These are phyloP conservation scores for Tillandsia leiboldiana DNA, from an alignment of 176 grass and related monocot genomes.

Conservation along the genomic window DNA sequence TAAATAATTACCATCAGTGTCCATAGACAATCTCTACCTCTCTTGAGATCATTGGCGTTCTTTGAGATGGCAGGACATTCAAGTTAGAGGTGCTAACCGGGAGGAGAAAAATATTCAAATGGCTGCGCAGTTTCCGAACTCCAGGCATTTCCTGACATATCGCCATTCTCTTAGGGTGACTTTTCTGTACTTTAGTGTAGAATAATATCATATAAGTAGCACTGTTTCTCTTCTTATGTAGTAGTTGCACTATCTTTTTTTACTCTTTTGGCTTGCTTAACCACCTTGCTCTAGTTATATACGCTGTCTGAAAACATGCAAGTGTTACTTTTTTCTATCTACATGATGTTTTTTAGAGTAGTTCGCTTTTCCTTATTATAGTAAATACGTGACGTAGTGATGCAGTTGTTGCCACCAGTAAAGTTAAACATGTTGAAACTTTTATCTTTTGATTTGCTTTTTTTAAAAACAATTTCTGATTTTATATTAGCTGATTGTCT, in stretches of 20 bases:
- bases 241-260: too few species aligned
- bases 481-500: too few species aligned
- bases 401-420: not conserved
- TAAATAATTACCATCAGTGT: not conserved
- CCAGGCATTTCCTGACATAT: slow-evolving; percentile 81
- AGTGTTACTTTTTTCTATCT: too few species aligned
- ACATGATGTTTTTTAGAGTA: too few species aligned
- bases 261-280: too few species aligned
- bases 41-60: slow-evolving; percentile 21
- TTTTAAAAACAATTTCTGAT: too few species aligned
- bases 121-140: slow-evolving; percentile 77
- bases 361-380: not conserved
- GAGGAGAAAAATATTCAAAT: slow-evolving; percentile 87
- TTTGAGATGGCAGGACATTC: slow-evolving; percentile 77
- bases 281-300: too few species aligned
- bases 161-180: slow-evolving; percentile 81
- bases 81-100: slow-evolving; percentile 80
- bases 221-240: not conserved
- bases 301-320: too few species aligned
- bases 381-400: not conserved
- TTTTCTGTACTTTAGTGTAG: not conserved
- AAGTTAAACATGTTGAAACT: not conserved
- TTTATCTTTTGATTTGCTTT: too few species aligned
- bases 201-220: not conserved
- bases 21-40: not conserved